Conservation (phyloP, 805 yeast species). For the Ogataea nonfermentans region DNA sequence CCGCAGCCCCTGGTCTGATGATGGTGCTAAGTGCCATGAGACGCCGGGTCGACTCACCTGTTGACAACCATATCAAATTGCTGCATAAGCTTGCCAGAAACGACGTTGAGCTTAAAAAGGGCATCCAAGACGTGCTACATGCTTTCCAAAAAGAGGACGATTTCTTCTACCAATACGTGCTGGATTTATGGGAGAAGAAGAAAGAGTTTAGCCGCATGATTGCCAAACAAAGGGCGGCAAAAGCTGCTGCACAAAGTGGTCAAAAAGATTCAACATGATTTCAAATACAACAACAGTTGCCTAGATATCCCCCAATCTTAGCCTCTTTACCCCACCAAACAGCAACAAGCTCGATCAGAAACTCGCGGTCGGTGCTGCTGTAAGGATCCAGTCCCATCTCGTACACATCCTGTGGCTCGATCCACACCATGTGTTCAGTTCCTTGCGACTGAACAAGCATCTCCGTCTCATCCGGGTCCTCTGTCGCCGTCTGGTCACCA, state of each 20-base stretch:
- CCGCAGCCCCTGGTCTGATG: conserved; percentile 20
- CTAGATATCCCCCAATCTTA: conserved; percentile 38
- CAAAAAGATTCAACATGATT: conserved; percentile 2
- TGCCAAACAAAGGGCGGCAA: conserved; percentile 8
- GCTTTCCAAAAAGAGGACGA: conserved; percentile 36
- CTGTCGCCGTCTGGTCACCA: conserved; percentile 11
- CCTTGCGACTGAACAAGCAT: conserved; percentile 3
- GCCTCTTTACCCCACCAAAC: conserved; percentile 48
- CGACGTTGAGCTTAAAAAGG: conserved; percentile 32
- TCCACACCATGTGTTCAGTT: conserved; percentile 19
- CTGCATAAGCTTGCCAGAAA: conserved; percentile 32
- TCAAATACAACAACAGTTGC: conserved; percentile 35
- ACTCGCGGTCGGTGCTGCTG: conserved; percentile 43
- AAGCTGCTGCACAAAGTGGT: conserved; percentile 2
- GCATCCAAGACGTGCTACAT: conserved; percentile 26
- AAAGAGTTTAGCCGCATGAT: conserved; percentile 30
- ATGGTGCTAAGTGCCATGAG: conserved; percentile 14
- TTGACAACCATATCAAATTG: conserved; percentile 28
- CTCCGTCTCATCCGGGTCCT: conserved; percentile 14
- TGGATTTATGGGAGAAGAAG: conserved; percentile 34
- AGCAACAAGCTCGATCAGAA: conserved; percentile 41
- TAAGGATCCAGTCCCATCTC: conserved; percentile 63
- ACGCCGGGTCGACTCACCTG: conserved; percentile 21
- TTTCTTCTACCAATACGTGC: conserved; percentile 33
- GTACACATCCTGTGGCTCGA: conserved; percentile 46